These are phyloP conservation scores for Capsicum chinense DNA, from an alignment of 257 asterid genomes.

Conservation along the genomic window DNA sequence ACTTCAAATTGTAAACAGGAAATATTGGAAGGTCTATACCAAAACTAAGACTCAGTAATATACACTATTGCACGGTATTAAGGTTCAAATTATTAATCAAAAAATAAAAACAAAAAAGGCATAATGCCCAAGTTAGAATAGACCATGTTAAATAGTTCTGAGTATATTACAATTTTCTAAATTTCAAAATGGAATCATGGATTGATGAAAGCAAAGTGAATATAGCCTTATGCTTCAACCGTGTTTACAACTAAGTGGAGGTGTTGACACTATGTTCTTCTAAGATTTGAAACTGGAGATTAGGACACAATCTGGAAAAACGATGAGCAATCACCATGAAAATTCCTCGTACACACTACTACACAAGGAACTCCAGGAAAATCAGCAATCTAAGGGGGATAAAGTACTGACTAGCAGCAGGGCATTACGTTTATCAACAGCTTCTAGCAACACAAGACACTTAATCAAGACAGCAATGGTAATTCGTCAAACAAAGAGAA, in stretches of 20 bases:
- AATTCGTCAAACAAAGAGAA: not conserved
- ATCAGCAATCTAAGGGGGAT: not conserved
- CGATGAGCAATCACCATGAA: not conserved
- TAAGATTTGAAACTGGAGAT: not conserved
- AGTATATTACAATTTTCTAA: not conserved
- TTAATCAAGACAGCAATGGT: not conserved
- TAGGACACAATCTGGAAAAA: not conserved
- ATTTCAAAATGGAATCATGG: not conserved
- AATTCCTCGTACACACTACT: not conserved
- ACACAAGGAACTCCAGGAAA: not conserved
- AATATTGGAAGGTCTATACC: not conserved
- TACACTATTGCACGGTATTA: not conserved
- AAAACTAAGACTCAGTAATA: not conserved
- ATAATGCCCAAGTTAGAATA: not conserved
- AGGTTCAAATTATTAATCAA: not conserved
- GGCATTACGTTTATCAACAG: not conserved
- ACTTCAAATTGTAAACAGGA: not conserved
- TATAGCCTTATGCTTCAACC: constrained; percentile 20
- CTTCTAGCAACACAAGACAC: not conserved
- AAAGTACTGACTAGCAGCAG: not conserved
- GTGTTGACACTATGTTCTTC: not conserved
- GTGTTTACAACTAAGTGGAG: not conserved
- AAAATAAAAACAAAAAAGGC: not conserved
- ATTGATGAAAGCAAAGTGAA: not conserved
- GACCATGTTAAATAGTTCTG: not conserved